Evolutionary conservation across 2,329 filamentous ascomycete genomes (phyloP), one percentile per base, ranked within the genome.

Genomic region (Claviceps sp.): DNA sequence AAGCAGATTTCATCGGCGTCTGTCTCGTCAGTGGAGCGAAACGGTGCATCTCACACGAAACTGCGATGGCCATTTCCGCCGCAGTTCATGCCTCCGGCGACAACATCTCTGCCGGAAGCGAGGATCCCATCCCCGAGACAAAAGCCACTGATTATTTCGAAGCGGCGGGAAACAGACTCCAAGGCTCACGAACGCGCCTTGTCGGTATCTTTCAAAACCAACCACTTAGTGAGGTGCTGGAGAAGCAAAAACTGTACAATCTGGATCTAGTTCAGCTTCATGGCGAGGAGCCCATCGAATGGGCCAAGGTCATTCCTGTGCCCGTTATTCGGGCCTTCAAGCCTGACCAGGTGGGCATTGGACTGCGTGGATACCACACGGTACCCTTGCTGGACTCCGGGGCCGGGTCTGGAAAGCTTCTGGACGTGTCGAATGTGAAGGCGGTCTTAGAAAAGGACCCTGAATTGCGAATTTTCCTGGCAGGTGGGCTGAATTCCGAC

Each of bases 151-250:
- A 90, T 63, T 95, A 83, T 68, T 97, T 94, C 65, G 77, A 67
- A n/a, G 67, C 71, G 49, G 70, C 74, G n/a, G 59, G 65, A 24
- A 63, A 67, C 36, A 70, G 72, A 53, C 66, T 83, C 4, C 67
- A 76, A 64, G 63, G 73, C 64, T 63, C 79, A 14, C 70, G 86
- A 9, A 84, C 91, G 0, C 76, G 93, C 2, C 76, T 98, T 0
- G 93, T 95, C 5, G 93, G 93, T 52, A 91, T 98, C 2, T 98
- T 98, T 72, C 85, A 87, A 61, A 87, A 96, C 65, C 91, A 97
- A 63, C 81, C 91, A 0, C 74, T 98, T 9, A 78, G 81, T 38
- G 89, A 95, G 59, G 76, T 98, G 6, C 73, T 97, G 49, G 78
- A 83, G 56, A 81, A 91, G 65, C 87, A 94, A 60, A 79, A 79